phyloP scores from a whole-genome alignment of 805 yeast species.

The Saccharomycopsis sp. region DNA sequence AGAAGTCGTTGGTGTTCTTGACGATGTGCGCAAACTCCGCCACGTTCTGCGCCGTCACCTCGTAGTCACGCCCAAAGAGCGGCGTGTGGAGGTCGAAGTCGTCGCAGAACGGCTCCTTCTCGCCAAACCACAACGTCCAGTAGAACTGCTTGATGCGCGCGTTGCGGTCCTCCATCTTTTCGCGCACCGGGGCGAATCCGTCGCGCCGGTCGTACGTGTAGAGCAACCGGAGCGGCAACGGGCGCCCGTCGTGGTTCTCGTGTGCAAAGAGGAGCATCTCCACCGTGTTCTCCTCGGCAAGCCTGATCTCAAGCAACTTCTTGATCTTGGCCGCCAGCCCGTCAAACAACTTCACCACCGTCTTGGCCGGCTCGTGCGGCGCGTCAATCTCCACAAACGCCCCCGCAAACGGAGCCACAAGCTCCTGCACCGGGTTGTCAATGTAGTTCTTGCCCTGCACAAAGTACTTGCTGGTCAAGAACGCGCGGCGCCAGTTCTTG shows the following conservation, averaged over 20 bases:
- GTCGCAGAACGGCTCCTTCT: slow-evolving; percentile 34
- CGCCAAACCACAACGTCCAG: slow-evolving; percentile 95
- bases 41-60: slow-evolving; percentile 69
- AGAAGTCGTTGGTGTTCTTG: slow-evolving; percentile 58
- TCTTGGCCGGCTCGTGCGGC: slow-evolving; percentile 45
- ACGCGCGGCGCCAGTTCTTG: slow-evolving; percentile 87
- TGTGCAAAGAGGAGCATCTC: slow-evolving; percentile 74
- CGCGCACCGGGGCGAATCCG: slow-evolving; percentile 95
- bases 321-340: slow-evolving; percentile 61
- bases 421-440: slow-evolving; percentile 70
- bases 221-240: slow-evolving; percentile 70
- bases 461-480: slow-evolving; percentile 68
- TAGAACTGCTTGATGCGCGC: slow-evolving; percentile 89
- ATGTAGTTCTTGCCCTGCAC: slow-evolving; percentile 82
- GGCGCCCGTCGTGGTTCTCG: slow-evolving; percentile 71
- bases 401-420: slow-evolving; percentile 65
- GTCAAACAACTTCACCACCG: slow-evolving; percentile 61
- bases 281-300: slow-evolving; percentile 47
- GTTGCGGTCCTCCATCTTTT: slow-evolving; percentile 86
- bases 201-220: slow-evolving; percentile 75
- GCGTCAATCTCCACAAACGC: slow-evolving; percentile 55
- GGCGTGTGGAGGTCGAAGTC: slow-evolving; percentile 40
- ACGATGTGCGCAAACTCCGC: slow-evolving; percentile 94
- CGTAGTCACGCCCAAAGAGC: slow-evolving; percentile 54
- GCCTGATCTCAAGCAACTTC: slow-evolving; percentile 58